Base-by-base conservation (phyloP, 345 rosid species). In the Camelina hispida region DNA sequence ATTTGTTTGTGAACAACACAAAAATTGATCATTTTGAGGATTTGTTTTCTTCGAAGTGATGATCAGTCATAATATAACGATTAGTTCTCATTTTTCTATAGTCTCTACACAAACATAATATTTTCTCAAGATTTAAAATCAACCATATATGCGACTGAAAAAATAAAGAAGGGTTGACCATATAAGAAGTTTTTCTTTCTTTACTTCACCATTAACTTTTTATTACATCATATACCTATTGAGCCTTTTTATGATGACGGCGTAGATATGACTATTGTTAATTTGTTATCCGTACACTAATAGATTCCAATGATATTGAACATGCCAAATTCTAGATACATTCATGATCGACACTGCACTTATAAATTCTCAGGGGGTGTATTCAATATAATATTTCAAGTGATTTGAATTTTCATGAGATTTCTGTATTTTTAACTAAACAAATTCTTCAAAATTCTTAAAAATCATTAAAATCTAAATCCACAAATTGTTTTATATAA, bases 181-280 rank as follows among this genome's bases (percentile, higher is more conserved):
- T 9, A 35, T 34, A 1, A 40, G 13, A 38, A 0, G 2, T 20
- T 7, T 17, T 10, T 10, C 2, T 5, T 20, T 40, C 28, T 23
- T 22, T 43, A 42, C 34, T 22, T 15, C 22, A 23, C 15, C 15
- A 11, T 64, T 64, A 40, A 47, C 69, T 46, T 47, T 64, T 30
- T 28, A 28, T 40, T 46, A 46, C 40, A 16, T 30, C 28, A 25
- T 47, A 47, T 47, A 47, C 69, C 43, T 16, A 34, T 47, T 47
- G 28, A 47, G 7, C 10, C 12, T 64, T 63, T 64, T 28, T 4
- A 20, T 28, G n/a, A 30, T 65, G 42, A 47, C 46, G 57, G 58
- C 58, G 58, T 50, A 42, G 20, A 50, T 23, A 59, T 66, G 14
- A 51, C 47, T 14, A 51, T 66, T 13, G 71, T n/a, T n/a, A n/a